Conservation (phyloP, 2,329 filamentous ascomycete species). For the Curvularia sp. region DNA sequence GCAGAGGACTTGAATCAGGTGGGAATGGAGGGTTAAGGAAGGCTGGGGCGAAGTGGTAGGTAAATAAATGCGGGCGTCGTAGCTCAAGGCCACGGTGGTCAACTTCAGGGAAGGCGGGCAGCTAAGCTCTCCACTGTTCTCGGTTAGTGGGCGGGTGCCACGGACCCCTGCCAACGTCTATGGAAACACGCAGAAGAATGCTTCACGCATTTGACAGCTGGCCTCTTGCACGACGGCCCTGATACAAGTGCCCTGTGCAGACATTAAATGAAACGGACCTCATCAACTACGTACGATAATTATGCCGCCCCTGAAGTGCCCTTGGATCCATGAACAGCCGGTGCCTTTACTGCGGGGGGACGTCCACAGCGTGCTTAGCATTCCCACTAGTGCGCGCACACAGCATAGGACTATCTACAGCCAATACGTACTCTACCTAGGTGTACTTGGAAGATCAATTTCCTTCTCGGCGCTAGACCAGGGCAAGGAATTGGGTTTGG, state of each 20-base stretch:
- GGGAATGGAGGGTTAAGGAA: slow-evolving; percentile 24
- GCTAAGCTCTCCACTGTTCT: slow-evolving; percentile 22
- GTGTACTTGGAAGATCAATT: neutral
- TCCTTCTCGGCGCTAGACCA: neutral
- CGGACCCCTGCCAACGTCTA: slow-evolving; percentile 19
- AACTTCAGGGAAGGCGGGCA: slow-evolving; percentile 25
- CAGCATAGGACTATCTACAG: neutral
- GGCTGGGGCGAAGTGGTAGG: slow-evolving; percentile 31
- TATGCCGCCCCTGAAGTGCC: neutral
- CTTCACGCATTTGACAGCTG: slow-evolving; percentile 31
- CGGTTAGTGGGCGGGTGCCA: slow-evolving; percentile 15
- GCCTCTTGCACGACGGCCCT: slow-evolving; percentile 20
- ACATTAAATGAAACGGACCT: neutral
- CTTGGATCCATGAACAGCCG: neutral
- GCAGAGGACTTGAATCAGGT: slow-evolving; percentile 38
- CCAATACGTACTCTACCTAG: neutral
- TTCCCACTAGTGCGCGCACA: neutral
- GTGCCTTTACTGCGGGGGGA: slow-evolving; percentile 4
- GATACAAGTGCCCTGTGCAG: slow-evolving; percentile 4
- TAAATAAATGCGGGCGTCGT: slow-evolving; percentile 34
- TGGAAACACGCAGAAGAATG: slow-evolving; percentile 25
- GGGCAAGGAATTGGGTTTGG: neutral
- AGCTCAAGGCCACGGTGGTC: slow-evolving; percentile 31
- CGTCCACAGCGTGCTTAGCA: slow-evolving; percentile 3
- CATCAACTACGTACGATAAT: neutral